Conservation (phyloP, 306 rosid genomes). For the Cucumis melo region DNA sequence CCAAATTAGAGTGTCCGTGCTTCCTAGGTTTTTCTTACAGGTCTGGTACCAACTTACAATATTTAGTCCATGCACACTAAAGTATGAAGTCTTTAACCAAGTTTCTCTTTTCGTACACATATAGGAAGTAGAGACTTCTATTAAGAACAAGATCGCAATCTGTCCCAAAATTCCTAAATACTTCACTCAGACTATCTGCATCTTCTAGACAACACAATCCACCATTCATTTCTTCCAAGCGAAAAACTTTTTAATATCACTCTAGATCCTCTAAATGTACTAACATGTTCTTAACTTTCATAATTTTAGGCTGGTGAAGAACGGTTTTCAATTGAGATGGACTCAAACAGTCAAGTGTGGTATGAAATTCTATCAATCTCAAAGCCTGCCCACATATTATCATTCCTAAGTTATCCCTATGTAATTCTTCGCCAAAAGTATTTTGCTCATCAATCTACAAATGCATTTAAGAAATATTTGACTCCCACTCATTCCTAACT, state of each 20-base stretch:
- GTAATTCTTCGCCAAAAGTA: conserved; percentile 64
- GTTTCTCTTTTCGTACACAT: neutral
- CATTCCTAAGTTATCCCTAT: conserved; percentile 78
- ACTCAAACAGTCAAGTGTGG: conserved; percentile 83
- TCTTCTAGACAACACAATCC: neutral
- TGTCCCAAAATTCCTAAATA: neutral
- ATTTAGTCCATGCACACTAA: neutral
- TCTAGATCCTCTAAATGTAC: neutral
- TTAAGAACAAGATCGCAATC: neutral
- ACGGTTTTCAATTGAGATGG: conserved; percentile 72
- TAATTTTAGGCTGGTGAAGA: conserved; percentile 82
- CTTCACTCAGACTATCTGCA: neutral
- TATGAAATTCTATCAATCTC: conserved; percentile 84
- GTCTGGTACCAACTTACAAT: neutral
- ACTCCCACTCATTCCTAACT: conserved; percentile 18
- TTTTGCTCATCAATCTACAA: conserved; percentile 69
- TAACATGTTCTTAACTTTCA: neutral
- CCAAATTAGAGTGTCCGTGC: too few species aligned
- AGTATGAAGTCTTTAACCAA: neutral
- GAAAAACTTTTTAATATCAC: neutral
- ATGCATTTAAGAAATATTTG: conserved; percentile 43
- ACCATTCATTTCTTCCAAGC: neutral
- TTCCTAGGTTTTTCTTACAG: too few species aligned
- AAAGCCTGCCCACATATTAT: conserved; percentile 65
- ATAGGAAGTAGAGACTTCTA: neutral